Percentiles rank a stretch among this genome's conserved stretches.
phyloP scores from a whole-genome alignment of 2,329 filamentous ascomycete species.

The Botrytis fragariae region DNA sequence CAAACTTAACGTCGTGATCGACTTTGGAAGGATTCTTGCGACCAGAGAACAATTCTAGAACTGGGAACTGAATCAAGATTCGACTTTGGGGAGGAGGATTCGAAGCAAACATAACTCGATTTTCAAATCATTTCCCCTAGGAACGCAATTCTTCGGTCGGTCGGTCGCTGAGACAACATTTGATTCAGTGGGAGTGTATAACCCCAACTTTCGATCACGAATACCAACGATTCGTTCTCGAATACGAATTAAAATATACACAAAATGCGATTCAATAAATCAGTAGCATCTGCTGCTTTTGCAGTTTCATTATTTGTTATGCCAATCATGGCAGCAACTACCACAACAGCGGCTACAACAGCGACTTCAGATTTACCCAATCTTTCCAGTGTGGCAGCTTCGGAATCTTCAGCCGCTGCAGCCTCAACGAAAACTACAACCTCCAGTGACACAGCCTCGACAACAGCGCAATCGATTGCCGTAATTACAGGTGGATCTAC shows the following conservation, averaged over 20 bases:
- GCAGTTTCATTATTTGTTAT: slow-evolving; percentile 27
- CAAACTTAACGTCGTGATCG: slow-evolving; percentile 13
- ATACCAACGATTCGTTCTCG: slow-evolving; percentile 8
- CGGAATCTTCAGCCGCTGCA: slow-evolving; percentile 28
- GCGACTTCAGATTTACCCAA: slow-evolving; percentile 25
- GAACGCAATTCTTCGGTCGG: background rate
- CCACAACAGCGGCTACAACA: slow-evolving; percentile 22
- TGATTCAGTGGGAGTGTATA: background rate
- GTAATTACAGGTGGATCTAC: slow-evolving; percentile 17
- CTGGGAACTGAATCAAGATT: background rate
- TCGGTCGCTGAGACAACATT: slow-evolving; percentile 10
- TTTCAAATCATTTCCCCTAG: background rate
- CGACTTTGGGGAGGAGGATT: background rate
- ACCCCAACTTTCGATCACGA: slow-evolving; percentile 22
- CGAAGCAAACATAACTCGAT: background rate
- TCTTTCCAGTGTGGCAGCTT: slow-evolving; percentile 30
- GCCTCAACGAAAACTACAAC: slow-evolving; percentile 19
- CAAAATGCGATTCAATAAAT: slow-evolving; percentile 28
- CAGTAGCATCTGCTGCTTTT: slow-evolving; percentile 25
- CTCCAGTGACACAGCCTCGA: slow-evolving; percentile 10
- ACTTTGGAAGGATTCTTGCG: slow-evolving; percentile 1
- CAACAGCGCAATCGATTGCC: slow-evolving; percentile 24
- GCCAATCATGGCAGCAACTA: slow-evolving; percentile 19
- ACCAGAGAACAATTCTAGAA: slow-evolving; percentile 4
- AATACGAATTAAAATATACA: slow-evolving; percentile 17